These are phyloP conservation scores for Colletotrichum limetticola DNA, from an alignment of 2,329 filamentous ascomycete species.

Conservation along the genomic window DNA sequence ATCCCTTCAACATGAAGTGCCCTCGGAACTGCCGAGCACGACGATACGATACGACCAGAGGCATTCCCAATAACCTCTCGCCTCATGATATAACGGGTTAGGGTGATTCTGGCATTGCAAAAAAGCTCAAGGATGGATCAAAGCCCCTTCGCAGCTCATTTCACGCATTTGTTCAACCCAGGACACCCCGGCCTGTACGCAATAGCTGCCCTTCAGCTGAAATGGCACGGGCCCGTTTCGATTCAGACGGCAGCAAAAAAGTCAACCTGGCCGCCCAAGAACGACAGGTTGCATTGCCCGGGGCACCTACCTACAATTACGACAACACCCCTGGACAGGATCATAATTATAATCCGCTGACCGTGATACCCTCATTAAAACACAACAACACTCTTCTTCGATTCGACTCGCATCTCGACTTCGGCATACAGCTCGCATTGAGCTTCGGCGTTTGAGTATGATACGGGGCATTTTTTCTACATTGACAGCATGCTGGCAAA, in stretches of 20 bases:
- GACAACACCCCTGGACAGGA: conserved; percentile 21
- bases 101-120: conserved; percentile 15
- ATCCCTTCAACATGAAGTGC: conserved; percentile 47
- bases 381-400: neutral
- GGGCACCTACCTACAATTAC: conserved; percentile 3
- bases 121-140: neutral
- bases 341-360: conserved; percentile 34
- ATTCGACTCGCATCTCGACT: conserved; percentile 16
- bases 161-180: neutral
- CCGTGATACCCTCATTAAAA: conserved; percentile 25
- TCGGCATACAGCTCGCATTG: conserved; percentile 18
- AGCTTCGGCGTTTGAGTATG: conserved; percentile 29
- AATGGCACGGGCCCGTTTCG: conserved; percentile 10
- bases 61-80: neutral
- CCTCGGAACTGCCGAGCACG: conserved; percentile 18
- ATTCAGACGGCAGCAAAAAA: conserved; percentile 21
- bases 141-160: conserved; percentile 1
- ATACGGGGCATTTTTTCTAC: neutral
- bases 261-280: conserved; percentile 8
- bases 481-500: conserved; percentile 25
- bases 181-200: conserved; percentile 10
- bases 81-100: conserved; percentile 21
- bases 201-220: conserved; percentile 2
- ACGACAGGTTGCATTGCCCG: neutral
- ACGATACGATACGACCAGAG: conserved; percentile 26